Base-by-base conservation (phyloP, 228 moss, liverwort and hornwort species). In the Sphagnum magellanicum region DNA sequence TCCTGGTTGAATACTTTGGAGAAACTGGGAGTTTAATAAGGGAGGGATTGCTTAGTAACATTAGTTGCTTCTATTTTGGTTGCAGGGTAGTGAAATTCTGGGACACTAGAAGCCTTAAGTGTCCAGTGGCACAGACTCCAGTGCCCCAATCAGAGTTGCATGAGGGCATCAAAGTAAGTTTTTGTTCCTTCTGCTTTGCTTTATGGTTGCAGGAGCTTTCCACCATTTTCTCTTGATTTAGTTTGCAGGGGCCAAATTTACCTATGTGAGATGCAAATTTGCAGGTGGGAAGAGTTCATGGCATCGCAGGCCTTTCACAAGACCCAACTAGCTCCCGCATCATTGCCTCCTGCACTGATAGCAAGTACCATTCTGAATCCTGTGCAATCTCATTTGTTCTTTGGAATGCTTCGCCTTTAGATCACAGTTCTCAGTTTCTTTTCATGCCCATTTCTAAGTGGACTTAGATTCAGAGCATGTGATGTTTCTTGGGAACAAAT, bases 1-100 rank as follows among this genome's bases (percentile, higher is more conserved):
- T 32, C 32, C 32, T 32, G 32, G 3, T 32, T 32, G 32, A 32
- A 32, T 32, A 32, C 3, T 32, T 32, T 32, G 32, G 32, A 32
- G 32, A 32, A 32, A 32, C 3, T 32, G 32, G 32, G 3, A 32
- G 32, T 32, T 32, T 32, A 32, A 32, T 32, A 32, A 32, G 32
- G 32, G 32, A 32, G 32, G 32, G 32, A 32, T 32, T 32, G 32
- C 32, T 32, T 32, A 32, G 3, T 32, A 2, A 32, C 32, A 32
- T 32, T 32, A 32, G 32, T 32, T 32, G 32, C 32, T 32, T 1
- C 32, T 32, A 1, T 65, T 65, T 52, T 63, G 53, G 55, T 47
- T 82, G 73, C 91, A 97, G 97, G 65, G 79, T 91, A 51, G 70
- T 98, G 15, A 98, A 91, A 62, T 93, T 88, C 71, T 98, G 97